A percentile compares a stretch with the other conserved stretches of the same genome.
Evolutionary conservation across 2,329 filamentous ascomycete genomes (phyloP).

Genomic region (Fusarium dimerum): DNA sequence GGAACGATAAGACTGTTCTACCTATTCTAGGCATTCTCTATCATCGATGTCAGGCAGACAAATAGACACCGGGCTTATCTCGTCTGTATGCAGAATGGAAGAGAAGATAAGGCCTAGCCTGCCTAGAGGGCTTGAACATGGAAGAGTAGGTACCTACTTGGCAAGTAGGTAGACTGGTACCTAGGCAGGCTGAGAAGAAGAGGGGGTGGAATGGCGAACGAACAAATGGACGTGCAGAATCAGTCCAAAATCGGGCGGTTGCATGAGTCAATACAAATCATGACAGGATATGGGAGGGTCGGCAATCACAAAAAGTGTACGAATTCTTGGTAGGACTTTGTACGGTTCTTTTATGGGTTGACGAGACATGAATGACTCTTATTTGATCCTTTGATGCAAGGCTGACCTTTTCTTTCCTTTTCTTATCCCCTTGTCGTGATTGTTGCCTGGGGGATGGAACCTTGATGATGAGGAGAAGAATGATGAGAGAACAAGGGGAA

Average conservation of each 20-base stretch:
- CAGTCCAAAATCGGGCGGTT: not conserved
- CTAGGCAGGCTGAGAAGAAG: too few species aligned
- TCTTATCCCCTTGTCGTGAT: not conserved
- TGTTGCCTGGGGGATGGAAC: not conserved
- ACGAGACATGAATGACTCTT: not conserved
- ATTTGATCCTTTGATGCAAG: not conserved
- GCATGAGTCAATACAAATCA: not conserved
- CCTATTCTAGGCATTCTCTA: too few species aligned
- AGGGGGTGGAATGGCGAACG: too few species aligned
- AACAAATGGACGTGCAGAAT: not conserved
- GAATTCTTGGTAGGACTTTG: not conserved
- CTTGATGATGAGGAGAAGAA: not conserved
- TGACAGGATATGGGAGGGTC: not conserved
- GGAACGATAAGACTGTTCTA: too few species aligned
- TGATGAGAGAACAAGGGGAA: not conserved
- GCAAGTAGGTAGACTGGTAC: too few species aligned
- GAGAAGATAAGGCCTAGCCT: too few species aligned
- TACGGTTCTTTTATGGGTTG: too few species aligned
- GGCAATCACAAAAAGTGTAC: not conserved
- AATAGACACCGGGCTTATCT: too few species aligned
- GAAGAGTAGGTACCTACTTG: too few species aligned
- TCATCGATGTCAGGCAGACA: too few species aligned
- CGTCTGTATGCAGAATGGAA: too few species aligned
- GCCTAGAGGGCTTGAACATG: too few species aligned
- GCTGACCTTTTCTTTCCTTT: not conserved